Evolutionary conservation across 257 asterid genomes (phyloP).

Genomic region (Marsdenia floribunda): DNA sequence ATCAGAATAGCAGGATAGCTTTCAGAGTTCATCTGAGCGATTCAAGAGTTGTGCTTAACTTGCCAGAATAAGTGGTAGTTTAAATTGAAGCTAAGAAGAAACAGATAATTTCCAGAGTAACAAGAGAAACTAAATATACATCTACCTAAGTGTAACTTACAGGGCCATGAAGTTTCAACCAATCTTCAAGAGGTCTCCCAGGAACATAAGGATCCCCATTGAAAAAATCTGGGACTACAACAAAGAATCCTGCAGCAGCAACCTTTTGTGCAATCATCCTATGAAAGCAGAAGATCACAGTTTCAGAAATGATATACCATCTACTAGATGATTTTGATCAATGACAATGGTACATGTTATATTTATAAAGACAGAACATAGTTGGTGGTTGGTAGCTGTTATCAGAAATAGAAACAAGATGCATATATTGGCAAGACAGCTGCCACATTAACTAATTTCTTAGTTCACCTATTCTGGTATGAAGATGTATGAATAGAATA

Average conservation of each 20-base stretch:
- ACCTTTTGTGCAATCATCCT: slow-evolving; percentile 70
- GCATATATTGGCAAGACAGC: not conserved
- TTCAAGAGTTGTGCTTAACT: not conserved
- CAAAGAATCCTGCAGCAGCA: slow-evolving; percentile 53
- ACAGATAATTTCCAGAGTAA: not conserved
- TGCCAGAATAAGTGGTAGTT: not conserved
- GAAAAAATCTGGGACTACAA: slow-evolving; percentile 59
- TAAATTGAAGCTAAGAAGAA: not conserved
- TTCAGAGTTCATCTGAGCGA: not conserved
- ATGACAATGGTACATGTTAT: not conserved
- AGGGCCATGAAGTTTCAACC: slow-evolving; percentile 58
- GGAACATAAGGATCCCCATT: slow-evolving; percentile 43
- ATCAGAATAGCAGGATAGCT: too few relatives aligned
- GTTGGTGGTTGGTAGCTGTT: not conserved
- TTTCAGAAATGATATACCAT: not conserved
- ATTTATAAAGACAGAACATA: not conserved
- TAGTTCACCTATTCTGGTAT: too few relatives aligned
- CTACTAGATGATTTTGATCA: not conserved
- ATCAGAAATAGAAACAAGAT: not conserved
- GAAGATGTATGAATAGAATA: too few relatives aligned
- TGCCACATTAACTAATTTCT: not conserved
- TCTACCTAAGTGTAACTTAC: slow-evolving; percentile 29
- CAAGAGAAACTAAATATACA: not conserved
- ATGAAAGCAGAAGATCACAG: slow-evolving; percentile 5
- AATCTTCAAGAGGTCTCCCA: slow-evolving; percentile 27